These are phyloP conservation scores for Ligustrum vulgare DNA, from an alignment of 257 asterid species.

Conservation along the genomic window DNA sequence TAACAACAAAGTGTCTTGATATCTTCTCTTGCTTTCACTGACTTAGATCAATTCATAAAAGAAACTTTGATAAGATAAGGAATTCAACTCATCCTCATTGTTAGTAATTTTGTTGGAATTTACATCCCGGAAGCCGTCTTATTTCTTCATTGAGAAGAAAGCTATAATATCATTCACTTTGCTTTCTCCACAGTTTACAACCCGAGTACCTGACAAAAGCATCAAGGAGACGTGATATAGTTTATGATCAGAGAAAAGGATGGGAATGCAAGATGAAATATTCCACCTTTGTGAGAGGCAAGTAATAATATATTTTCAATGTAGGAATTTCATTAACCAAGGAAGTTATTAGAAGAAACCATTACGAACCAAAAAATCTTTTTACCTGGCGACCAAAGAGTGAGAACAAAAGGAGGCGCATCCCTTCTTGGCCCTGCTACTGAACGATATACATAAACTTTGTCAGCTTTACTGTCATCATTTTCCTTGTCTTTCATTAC, in stretches of 20 bases:
- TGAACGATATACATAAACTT: conserved; percentile 67
- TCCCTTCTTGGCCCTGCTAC: conserved; percentile 82
- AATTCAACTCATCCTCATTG: background rate
- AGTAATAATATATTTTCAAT: background rate
- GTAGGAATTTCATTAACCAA: too few relatives aligned
- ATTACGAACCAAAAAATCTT: too few relatives aligned
- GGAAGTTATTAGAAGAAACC: too few relatives aligned
- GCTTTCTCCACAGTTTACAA: background rate
- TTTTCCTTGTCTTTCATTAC: conserved; percentile 57
- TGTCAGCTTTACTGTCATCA: conserved; percentile 45
- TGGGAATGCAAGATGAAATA: background rate
- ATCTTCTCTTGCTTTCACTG: conserved; percentile 23
- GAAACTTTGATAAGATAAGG: conserved; percentile 15
- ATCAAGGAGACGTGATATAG: background rate
- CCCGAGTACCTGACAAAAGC: background rate
- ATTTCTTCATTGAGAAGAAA: too few relatives aligned
- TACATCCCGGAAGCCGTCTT: too few relatives aligned
- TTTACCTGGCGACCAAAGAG: conserved; percentile 40
- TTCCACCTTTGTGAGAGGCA: background rate
- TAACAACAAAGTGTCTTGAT: conserved; percentile 21
- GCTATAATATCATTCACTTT: background rate
- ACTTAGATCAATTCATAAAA: conserved; percentile 18
- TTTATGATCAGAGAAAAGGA: background rate
- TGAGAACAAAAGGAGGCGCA: conserved; percentile 76
- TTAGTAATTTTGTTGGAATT: background rate